Base-by-base conservation (phyloP, 331 rosid genomes). In the Phaseolus coccineus region DNA sequence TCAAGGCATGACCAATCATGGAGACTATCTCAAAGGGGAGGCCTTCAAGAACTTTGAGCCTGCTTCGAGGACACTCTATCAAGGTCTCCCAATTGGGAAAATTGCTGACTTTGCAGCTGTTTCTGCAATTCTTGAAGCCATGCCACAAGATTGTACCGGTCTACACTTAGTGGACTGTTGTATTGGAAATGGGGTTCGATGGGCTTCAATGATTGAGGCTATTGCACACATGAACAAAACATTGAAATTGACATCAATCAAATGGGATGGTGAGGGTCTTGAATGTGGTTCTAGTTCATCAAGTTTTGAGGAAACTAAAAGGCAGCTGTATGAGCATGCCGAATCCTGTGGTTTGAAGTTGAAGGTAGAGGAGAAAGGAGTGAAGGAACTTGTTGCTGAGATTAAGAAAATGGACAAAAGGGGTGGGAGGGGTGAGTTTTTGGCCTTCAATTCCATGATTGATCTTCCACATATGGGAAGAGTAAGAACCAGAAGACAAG, bases 161-260 rank as follows among this genome's bases (percentile, higher is more conserved):
- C 62, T 89, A 37, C 87, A 92, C 69, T 47, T 89, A 74, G 74
- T 90, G 4, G 96, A 90, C 53, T 90, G 74, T 9, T 81, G 83
- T 72, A 46, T 87, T 61, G 90, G 88, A 15, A 84, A 75, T 75
- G 94, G 96, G 5, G 8, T 84, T 58, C 96, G 89, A 47, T 86
- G 90, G 91, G 72, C 89, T 57, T 69, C 82, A 47, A 15, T 90
- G 55, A 78, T 89, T 4, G 88, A 86, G 72, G 86, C 83, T 13
- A 71, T 86, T 48, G 87, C 90, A 8, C 31, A 47, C 16, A 62
- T 30, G 46, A 25, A 71, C 39, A 85, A 71, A 52, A 73, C 76
- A 71, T 39, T 92, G 8, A 80, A 74, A 63, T 59, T 92, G 77
- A 92, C 93, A n/a, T 75, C 91, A 31, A 84, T 92, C 2, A 87